A percentile compares a stretch with the other conserved stretches of the same genome.
Evolutionary conservation across 1,139 yeast genomes (phyloP).

Genomic region (Yamadazyma dendronema): DNA sequence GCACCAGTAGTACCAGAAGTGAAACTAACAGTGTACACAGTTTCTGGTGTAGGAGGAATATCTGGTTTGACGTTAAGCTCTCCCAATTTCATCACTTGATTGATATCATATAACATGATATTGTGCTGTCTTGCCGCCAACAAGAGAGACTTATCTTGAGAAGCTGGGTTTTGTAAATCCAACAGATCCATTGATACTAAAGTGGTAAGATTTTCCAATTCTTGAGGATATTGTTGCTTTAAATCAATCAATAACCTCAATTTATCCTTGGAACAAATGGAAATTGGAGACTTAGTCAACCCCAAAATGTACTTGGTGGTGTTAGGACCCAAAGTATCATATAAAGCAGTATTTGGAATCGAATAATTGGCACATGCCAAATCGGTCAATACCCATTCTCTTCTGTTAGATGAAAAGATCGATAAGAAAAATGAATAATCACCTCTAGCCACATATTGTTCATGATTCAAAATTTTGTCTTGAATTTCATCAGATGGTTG

Average conservation of each 20-base stretch:
- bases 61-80: slow-evolving; percentile 42
- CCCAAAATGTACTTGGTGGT: slow-evolving; percentile 35
- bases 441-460: slow-evolving; percentile 20
- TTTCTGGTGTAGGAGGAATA: slow-evolving; percentile 52
- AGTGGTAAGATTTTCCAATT: slow-evolving; percentile 30
- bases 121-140: slow-evolving; percentile 22
- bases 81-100: slow-evolving; percentile 58
- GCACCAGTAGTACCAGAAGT: slow-evolving; percentile 78
- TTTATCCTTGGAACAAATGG: slow-evolving; percentile 35
- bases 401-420: slow-evolving; percentile 34
- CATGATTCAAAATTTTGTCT: slow-evolving; percentile 23
- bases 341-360: slow-evolving; percentile 38
- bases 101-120: slow-evolving; percentile 42
- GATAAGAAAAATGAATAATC: slow-evolving; percentile 33
- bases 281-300: slow-evolving; percentile 35
- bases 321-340: slow-evolving; percentile 40
- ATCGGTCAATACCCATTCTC: slow-evolving; percentile 41
- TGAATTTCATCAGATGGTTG: slow-evolving; percentile 25
- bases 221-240: slow-evolving; percentile 22
- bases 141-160: slow-evolving; percentile 14
- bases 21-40: slow-evolving; percentile 65
- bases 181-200: slow-evolving; percentile 43
- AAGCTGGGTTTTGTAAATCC: slow-evolving; percentile 17
- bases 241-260: slow-evolving; percentile 26
- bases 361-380: slow-evolving; percentile 36